Evolutionary conservation across 2,329 filamentous ascomycete species (phyloP).

Genomic region (Bipolaris cookei): DNA sequence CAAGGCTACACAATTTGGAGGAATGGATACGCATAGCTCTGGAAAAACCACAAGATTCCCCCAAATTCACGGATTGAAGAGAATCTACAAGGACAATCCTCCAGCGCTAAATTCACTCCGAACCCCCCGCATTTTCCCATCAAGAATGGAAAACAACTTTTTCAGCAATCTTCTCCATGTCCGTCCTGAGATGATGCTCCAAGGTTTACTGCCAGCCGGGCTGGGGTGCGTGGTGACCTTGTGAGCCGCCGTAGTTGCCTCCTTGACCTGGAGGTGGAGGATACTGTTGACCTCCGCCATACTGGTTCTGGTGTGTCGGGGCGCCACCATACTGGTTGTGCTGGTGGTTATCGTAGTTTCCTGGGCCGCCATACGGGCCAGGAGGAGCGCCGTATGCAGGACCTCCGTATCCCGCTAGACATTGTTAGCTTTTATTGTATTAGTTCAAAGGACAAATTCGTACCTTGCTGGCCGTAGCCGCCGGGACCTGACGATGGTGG

Average conservation of each 20-base stretch:
- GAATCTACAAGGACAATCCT: not conserved
- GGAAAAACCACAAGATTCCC: not conserved
- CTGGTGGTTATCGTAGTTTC: constrained; percentile 42
- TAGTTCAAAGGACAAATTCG: not conserved
- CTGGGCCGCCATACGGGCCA: constrained; percentile 35
- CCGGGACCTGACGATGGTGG: constrained; percentile 18
- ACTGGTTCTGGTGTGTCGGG: constrained; percentile 21
- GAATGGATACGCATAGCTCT: not conserved
- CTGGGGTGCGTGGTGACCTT: constrained; percentile 23
- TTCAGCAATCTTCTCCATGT: not conserved
- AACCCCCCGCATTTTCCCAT: not conserved
- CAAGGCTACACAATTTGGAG: not conserved
- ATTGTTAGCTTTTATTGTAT: constrained; percentile 6
- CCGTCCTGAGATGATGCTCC: not conserved
- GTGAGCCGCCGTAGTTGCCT: constrained; percentile 19
- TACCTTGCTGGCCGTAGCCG: constrained; percentile 37
- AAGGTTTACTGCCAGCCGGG: constrained; percentile 34
- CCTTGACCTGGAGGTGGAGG: constrained; percentile 25
- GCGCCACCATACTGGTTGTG: constrained; percentile 35
- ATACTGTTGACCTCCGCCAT: constrained; percentile 25
- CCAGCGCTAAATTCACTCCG: not conserved
- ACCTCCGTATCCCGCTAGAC: constrained; percentile 41
- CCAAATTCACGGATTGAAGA: not conserved
- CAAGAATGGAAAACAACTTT: not conserved
- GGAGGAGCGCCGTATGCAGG: constrained; percentile 32